Base-by-base conservation (phyloP, 2,329 filamentous ascomycete genomes). In the Fusarium sp. region DNA sequence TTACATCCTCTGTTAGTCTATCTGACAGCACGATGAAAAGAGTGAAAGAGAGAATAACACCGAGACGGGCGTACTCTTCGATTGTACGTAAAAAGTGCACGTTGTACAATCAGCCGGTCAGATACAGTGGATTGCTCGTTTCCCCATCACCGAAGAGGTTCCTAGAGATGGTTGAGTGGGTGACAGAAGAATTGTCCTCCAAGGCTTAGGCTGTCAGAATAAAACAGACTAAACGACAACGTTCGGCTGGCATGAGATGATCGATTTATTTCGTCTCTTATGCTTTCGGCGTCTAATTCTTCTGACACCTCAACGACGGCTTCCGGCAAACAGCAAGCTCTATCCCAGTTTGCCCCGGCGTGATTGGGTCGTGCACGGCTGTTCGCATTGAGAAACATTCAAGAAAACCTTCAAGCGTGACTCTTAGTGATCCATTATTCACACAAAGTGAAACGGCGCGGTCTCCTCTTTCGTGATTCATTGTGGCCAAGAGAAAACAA, bases 11-110 rank as follows among this genome's bases (percentile, higher is more conserved):
- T 32, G 28, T 34, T 32, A 18, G 20, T n/a, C 37, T 49, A 37
- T 46, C n/a, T 32, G 60, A 47, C 51, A 57, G 46, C 65, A 40
- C 32, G 28, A 59, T 28, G 23, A 48, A 21, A 53, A 37, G 23
- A 53, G 49, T 14, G 21, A 41, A 57, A 62, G 32, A 53, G 34
- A 21, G n/a, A 41, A 64, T 59, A 62, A 32, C 59, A 66, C 64
- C 50, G 60, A 64, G 45, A 23, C 43, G 55, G 61, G 68, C 49
- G 40, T 50, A 30, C 32, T 45, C 30, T 57, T 58, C 59, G 25
- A 51, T 53, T 62, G 68, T 72, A 72, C 68, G 68, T 71, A 71
- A 71, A 58, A 64, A 32, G 11, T 63, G 18, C 63, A 57, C 42
- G 55, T 54, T 42, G 62, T 59, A 50, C 57, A 58, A 55, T 41